Percentiles rank a stretch among this genome's conserved stretches.
Evolutionary conservation across 805 yeast species (phyloP).

Genomic region (Pichia membranifaciens): DNA sequence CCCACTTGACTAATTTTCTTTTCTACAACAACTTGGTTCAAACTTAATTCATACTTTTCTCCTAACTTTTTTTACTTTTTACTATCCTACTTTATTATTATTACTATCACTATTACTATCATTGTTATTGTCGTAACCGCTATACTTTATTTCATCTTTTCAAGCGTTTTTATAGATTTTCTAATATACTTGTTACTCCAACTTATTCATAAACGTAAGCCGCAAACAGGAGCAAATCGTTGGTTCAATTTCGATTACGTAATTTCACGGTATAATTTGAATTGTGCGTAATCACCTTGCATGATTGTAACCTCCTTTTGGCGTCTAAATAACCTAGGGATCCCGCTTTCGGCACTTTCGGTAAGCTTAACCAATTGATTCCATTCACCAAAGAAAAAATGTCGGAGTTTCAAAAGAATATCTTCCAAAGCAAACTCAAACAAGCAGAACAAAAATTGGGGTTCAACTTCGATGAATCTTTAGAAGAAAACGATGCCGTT

Average conservation of each 20-base stretch:
- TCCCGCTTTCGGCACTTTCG: no score
- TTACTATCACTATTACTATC: neutral
- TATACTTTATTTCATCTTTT: neutral
- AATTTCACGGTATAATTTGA: no score
- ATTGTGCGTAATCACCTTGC: no score
- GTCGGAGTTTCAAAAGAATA: slow-evolving; percentile 25
- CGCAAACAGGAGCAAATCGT: no score
- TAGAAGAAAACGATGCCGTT: slow-evolving; percentile 1
- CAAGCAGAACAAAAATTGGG: slow-evolving; percentile 22
- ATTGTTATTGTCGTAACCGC: neutral
- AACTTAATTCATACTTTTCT: neutral
- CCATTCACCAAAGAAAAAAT: no score
- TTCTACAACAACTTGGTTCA: neutral
- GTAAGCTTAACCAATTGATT: no score
- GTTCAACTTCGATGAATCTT: slow-evolving; percentile 13
- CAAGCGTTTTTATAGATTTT: slow-evolving; percentile 7
- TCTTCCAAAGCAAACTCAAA: slow-evolving; percentile 23
- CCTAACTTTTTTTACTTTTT: neutral
- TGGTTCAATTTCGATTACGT: no score
- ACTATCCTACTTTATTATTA: neutral
- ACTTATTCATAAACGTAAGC: no score
- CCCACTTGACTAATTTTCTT: neutral
- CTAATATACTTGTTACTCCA: neutral
- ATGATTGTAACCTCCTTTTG: no score
- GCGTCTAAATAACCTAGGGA: no score